Percentiles rank a stretch among this genome's conserved stretches.
Conservation (phyloP, 2,329 filamentous ascomycete genomes). For the Hypomyces perniciosus region DNA sequence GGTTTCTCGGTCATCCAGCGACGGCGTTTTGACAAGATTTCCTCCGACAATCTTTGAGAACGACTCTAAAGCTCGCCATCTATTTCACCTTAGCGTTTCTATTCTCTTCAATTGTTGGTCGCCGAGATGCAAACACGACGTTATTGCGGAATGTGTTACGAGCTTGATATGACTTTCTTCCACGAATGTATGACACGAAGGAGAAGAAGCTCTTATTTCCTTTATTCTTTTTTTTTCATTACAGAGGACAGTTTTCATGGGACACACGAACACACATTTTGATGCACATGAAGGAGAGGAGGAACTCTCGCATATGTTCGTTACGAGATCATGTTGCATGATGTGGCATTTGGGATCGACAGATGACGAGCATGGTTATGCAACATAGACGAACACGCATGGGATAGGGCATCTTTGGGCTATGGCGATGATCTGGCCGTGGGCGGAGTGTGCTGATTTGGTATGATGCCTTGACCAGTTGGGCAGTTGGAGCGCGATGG, state of each 20-base stretch:
- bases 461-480: slow-evolving; percentile 13
- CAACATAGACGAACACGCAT: slow-evolving; percentile 17
- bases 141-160: slow-evolving; percentile 30
- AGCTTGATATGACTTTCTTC: slow-evolving; percentile 34
- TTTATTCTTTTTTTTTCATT: slow-evolving; percentile 11
- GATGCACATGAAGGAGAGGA: neutral
- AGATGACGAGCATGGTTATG: slow-evolving; percentile 13
- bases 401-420: slow-evolving; percentile 15
- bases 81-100: slow-evolving; percentile 17
- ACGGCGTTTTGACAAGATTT: slow-evolving; percentile 38
- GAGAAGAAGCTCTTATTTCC: slow-evolving; percentile 19
- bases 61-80: slow-evolving; percentile 18
- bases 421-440: slow-evolving; percentile 8
- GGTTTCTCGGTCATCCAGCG: slow-evolving; percentile 38
- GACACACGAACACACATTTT: slow-evolving; percentile 6
- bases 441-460: slow-evolving; percentile 12
- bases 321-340: slow-evolving; percentile 27
- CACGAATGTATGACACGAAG: slow-evolving; percentile 39
- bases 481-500: slow-evolving; percentile 13
- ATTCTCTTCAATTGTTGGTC: slow-evolving; percentile 26
- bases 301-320: slow-evolving; percentile 15
- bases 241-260: slow-evolving; percentile 3
- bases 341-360: slow-evolving; percentile 14
- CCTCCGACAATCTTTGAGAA: slow-evolving; percentile 26
- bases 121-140: slow-evolving; percentile 29